Base-by-base conservation (phyloP, 129 eudicot species). In the Ambrosia trifida region DNA sequence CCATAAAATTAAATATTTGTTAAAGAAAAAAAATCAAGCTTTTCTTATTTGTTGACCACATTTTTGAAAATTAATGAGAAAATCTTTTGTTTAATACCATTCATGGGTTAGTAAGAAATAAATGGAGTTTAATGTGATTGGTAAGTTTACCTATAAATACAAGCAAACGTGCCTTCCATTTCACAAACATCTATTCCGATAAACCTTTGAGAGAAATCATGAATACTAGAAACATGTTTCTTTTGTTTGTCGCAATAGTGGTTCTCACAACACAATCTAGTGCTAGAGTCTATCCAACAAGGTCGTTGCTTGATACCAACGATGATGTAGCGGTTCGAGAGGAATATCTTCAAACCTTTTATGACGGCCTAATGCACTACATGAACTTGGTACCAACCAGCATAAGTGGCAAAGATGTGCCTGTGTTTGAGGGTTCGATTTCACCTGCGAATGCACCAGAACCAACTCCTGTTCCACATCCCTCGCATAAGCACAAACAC, bases 201-300 rank as follows among this genome's bases (percentile, higher is more conserved):
- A 0, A 24, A 16, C 1, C 1, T 13, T 58, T 54, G n/a, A 11
- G 2, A 50, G 36, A 31, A 77, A 30, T 40, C 81, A 78, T 41
- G 77, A 64, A 71, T 40, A 52, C 60, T 2, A 63, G 14, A 52
- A 19, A 13, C 41, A 63, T 78, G 51, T 43, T 63, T 41, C 18
- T 53, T 78, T 36, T 64, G 20, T 65, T 64, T 7, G 32, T 78
- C 41, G 72, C 68, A 13, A 62, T 70, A 72, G 77, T 63, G 67
- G 61, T 63, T 70, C 68, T 78, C 67, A 41, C 67, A 53, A 64
- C 68, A 64, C 61, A 45, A 52, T 51, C 77, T 45, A 63, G 45
- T 18, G 72, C 77, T 50, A 77, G 81, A 70, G 30, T 69, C 36
- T 24, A 47, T 47, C 56, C 81, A 10, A 16, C 62, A 60, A 68